phyloP scores from a whole-genome alignment of 345 rosid genomes.

The Linum usitatissimum region DNA sequence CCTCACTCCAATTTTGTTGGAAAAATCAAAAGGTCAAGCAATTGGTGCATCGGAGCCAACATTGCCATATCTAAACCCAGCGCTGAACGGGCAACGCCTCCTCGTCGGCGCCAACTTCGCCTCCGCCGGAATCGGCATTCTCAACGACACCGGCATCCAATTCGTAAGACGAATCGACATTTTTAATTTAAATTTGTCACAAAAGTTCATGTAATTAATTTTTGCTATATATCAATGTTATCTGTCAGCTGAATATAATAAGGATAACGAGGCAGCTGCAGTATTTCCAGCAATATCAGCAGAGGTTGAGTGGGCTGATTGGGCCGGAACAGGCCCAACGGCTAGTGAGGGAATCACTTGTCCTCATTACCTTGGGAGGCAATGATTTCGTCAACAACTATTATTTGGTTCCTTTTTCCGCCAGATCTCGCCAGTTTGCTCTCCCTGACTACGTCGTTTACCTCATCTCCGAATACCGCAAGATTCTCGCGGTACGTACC shows the following conservation, averaged over 20 bases:
- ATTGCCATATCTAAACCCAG: conserved; percentile 21
- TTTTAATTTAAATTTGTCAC: too few relatives aligned
- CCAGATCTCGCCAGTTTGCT: conserved; percentile 17
- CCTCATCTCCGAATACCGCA: conserved; percentile 22
- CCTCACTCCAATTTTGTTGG: background rate
- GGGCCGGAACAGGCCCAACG: conserved; percentile 3
- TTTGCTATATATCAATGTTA: too few relatives aligned
- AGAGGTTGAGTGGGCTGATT: conserved; percentile 9
- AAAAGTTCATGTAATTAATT: too few relatives aligned
- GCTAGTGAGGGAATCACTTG: conserved; percentile 12
- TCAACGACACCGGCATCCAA: conserved; percentile 24
- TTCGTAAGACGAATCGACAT: conserved; percentile 9
- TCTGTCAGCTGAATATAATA: conserved; percentile 16
- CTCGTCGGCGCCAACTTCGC: conserved; percentile 27
- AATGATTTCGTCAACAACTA: conserved; percentile 27
- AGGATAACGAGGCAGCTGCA: conserved; percentile 16
- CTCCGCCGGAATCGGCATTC: conserved; percentile 27
- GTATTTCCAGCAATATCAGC: conserved; percentile 19
- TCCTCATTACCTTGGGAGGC: conserved; percentile 20
- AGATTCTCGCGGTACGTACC: conserved; percentile 14
- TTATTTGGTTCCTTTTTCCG: conserved; percentile 20
- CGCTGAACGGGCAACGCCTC: conserved; percentile 11
- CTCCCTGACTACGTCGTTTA: conserved; percentile 18
- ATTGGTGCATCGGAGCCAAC: conserved; percentile 12
- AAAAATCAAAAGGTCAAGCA: conserved; percentile 6